Percentiles rank a stretch among this genome's conserved stretches.
phyloP scores from a whole-genome alignment of 2,329 filamentous ascomycete species.

The Clonostachys rhizophaga region DNA sequence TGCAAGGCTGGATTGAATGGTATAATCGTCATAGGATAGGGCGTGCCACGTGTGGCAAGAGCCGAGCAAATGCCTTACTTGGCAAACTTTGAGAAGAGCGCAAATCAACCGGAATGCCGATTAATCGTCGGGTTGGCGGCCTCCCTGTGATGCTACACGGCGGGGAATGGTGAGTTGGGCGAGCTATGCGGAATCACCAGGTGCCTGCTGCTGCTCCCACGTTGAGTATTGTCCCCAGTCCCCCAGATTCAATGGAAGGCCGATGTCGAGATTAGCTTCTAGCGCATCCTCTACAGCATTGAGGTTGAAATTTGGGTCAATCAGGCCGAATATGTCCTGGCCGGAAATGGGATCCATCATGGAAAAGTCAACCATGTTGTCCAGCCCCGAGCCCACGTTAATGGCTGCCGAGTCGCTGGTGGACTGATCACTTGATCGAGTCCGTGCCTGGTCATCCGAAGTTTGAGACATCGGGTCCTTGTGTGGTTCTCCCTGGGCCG shows the following conservation, averaged over 20 bases:
- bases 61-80: too few species aligned
- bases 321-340: slow-evolving; percentile 49
- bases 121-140: too few species aligned
- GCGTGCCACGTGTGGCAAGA: too few species aligned
- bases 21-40: too few species aligned
- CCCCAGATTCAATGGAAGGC: slow-evolving; percentile 45
- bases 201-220: slow-evolving; percentile 5
- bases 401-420: slow-evolving; percentile 15
- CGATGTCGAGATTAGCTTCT: slow-evolving; percentile 50
- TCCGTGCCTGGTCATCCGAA: slow-evolving; percentile 4
- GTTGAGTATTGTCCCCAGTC: slow-evolving; percentile 33
- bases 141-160: too few species aligned
- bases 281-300: slow-evolving; percentile 48
- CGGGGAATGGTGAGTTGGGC: too few species aligned
- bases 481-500: slow-evolving; percentile 10
- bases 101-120: too few species aligned
- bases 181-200: too few species aligned
- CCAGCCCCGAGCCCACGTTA: slow-evolving; percentile 17
- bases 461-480: neutral
- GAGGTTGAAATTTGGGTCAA: slow-evolving; percentile 50
- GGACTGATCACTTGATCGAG: slow-evolving; percentile 10
- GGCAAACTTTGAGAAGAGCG: too few species aligned
- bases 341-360: slow-evolving; percentile 37
- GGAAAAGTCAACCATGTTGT: slow-evolving; percentile 32
- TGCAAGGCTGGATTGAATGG: too few species aligned